Evolutionary conservation across 2,329 filamentous ascomycete species (phyloP).

Genomic region (Xylaria sp.): DNA sequence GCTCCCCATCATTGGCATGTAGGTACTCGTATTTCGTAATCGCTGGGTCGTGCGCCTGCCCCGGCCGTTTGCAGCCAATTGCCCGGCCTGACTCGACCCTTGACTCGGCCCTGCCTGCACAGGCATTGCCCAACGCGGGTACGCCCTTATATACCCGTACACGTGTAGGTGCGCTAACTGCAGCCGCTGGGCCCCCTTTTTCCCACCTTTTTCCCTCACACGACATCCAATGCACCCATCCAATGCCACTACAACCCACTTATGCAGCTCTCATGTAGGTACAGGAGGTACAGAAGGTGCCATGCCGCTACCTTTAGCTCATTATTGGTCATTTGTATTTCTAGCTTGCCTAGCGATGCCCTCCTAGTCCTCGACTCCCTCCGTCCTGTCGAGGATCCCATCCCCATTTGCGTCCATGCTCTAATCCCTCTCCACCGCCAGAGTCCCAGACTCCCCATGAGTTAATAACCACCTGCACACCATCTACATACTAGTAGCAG

Average conservation of each 20-base stretch:
- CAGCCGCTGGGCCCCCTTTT: neutral
- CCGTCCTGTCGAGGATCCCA: constrained; percentile 8
- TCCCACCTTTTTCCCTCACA: neutral
- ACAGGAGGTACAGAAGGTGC: neutral
- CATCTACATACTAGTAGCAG: constrained; percentile 7
- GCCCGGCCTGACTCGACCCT: neutral
- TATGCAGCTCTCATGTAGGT: neutral
- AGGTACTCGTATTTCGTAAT: no score
- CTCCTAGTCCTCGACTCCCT: constrained; percentile 18
- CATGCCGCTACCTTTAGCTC: neutral
- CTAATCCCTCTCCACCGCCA: constrained; percentile 14
- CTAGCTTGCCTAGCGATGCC: neutral
- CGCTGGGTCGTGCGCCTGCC: neutral
- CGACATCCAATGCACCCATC: neutral
- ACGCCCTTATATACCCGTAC: neutral
- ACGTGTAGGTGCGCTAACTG: neutral
- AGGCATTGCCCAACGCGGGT: neutral
- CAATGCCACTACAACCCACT: neutral
- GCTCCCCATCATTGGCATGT: neutral
- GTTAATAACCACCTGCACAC: constrained; percentile 16
- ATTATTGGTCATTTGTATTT: neutral
- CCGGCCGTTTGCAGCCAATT: neutral
- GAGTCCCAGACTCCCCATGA: constrained; percentile 8
- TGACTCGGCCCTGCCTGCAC: neutral
- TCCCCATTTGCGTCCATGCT: no score